These are phyloP conservation scores for Apiospora saccharicola DNA, from an alignment of 2,329 filamentous ascomycete species.

Conservation along the genomic window DNA sequence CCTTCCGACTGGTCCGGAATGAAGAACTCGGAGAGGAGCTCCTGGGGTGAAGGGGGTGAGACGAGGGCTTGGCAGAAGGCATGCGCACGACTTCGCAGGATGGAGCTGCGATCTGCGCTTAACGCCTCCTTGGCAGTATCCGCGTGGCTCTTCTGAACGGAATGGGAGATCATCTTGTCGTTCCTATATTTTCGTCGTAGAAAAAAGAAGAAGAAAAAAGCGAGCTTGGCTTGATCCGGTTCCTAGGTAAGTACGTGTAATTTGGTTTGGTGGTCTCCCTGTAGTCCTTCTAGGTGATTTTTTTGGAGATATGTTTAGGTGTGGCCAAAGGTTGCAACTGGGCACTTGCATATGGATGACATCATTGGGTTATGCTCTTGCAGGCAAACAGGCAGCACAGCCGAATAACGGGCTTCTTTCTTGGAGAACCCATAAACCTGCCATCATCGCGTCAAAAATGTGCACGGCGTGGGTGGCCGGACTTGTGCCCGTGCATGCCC, in stretches of 20 bases:
- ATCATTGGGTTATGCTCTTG: not conserved
- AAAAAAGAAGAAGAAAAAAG: too few relatives aligned
- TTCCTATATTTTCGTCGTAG: not conserved
- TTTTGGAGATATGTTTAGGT: not conserved
- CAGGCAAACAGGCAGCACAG: not conserved
- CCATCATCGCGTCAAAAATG: not conserved
- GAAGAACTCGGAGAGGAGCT: constrained; percentile 27
- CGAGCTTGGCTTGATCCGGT: too few relatives aligned
- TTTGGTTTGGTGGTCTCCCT: not conserved
- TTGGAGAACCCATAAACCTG: not conserved
- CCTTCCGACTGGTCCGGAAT: constrained; percentile 21
- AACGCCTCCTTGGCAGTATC: not conserved
- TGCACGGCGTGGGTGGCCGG: not conserved
- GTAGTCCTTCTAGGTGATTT: not conserved
- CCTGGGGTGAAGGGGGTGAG: constrained; percentile 21
- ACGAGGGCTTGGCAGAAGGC: constrained; percentile 28
- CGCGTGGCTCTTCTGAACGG: constrained; percentile 12
- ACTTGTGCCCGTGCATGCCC: not conserved
- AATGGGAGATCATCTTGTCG: constrained; percentile 26
- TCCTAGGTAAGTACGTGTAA: not conserved
- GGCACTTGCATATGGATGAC: constrained; percentile 5
- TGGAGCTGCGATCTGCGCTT: constrained; percentile 3
- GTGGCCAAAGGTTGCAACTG: not conserved
- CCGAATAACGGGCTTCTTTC: not conserved
- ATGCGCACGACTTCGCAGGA: constrained; percentile 27